Base-by-base conservation (phyloP, 768 basidiomycete genomes). In the Panaeolus cyanescens region DNA sequence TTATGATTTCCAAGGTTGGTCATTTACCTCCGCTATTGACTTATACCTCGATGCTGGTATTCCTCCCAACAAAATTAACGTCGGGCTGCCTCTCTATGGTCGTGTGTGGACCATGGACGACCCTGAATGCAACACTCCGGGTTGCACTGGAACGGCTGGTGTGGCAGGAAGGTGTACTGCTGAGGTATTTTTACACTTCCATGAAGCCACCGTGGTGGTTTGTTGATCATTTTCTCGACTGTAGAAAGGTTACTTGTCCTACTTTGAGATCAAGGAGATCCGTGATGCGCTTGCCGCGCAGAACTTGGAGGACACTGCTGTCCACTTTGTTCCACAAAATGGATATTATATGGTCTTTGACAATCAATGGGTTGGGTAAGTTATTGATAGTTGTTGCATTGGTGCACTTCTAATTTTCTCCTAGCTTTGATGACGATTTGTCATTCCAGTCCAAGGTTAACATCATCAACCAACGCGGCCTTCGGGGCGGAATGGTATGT, bases 321-420 rank as follows among this genome's bases (percentile, higher is more conserved):
- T 50, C 15, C 22, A 20, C 4, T 50, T 28, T 28, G 45, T 20
- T 15, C 8, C 45, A 13, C 22, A 20, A 50, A 15, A 50, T 50
- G 45, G 45, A 4, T 50, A 50, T 50, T 50, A 50, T 28, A 50
- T 50, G 45, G 19, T 30, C 22, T 50, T 50, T 28, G 45, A 50
- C 30, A 50, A 50, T 28, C 45, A 50, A 50, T 50, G 45, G 45
- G 45, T 50, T 50, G 45, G 45, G 45, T 50, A 50, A 25, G 45
- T 50, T 40, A n/a, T n/a, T n/a, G n/a, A n/a, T n/a, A n/a, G n/a
- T n/a, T n/a, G n/a, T n/a, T n/a, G n/a, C n/a, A n/a, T 20, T 19
- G n/a, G 17, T 4, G 22, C 19, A n/a, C n/a, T 42, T 7, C 39
- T 6, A 22, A 42, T 42, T 20, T 42, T 6, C 5, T n/a, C n/a